Base-by-base conservation (phyloP, 2,329 filamentous ascomycete species). In the Aspergillus fructus region DNA sequence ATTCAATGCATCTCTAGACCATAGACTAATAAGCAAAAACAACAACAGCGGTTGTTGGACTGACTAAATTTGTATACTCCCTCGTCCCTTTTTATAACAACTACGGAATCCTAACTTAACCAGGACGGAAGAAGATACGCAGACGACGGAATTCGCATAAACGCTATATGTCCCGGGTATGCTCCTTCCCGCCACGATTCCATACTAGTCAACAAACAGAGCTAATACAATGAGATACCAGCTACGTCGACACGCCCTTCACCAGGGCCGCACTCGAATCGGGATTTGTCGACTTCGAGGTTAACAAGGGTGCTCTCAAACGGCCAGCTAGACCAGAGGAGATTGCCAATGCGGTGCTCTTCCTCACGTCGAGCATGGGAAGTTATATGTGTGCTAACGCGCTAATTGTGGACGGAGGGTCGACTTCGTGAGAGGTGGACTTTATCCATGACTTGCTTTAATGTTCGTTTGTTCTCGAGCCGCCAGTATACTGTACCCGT, bases 81-180 rank as follows among this genome's bases (percentile, higher is more conserved):
- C 2, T 23, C n/a, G n/a, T 7, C 5, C 21, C 4, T 5, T 12
- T n/a, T 23, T 4, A 8, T 27, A 1, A 5, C 30, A n/a, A 30
- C 6, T 33, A 9, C 17, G 24, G 21, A 34, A 15, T 40, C 3
- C 15, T 40, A 40, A 49, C 13, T 11, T 12, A 37, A 30, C 27
- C 27, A 68, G 65, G 67, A 68, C 30, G 83, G 79, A 6, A 77
- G 79, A 59, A 72, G 75, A 0, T 85, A 86, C 66, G 81, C 78
- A 1, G 65, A 72, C 2, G 63, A 76, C 30, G 78, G 77, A 12
- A 84, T 86, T 55, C 79, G 83, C 33, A 82, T 87, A 68, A 87
- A 86, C 65, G 82, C 82, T 2, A 79, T 86, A 5, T 85, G 84
- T 58, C 83, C 83, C 0, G 81, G 78, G 65, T 75, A 62, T 15